These are phyloP conservation scores for Smittium culicis DNA, from an alignment of 371 early-diverging fungal genomes.

Conservation along the genomic window DNA sequence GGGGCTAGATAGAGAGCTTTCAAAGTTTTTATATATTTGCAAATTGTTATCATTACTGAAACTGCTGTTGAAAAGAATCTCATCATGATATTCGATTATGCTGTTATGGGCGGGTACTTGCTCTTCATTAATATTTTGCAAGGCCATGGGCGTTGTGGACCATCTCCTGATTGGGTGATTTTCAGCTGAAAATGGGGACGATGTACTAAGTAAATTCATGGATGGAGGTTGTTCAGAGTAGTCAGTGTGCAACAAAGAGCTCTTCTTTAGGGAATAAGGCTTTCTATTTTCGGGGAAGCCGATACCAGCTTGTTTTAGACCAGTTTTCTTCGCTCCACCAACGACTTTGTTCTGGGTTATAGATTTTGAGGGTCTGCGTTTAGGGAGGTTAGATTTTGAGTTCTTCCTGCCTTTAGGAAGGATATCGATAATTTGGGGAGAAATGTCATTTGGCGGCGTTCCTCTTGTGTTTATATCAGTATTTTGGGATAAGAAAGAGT, in stretches of 20 bases:
- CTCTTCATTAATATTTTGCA: background rate
- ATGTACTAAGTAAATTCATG: background rate
- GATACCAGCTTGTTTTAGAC: background rate
- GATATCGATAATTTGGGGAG: background rate
- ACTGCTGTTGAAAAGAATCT: background rate
- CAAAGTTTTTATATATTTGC: background rate
- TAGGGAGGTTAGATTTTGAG: background rate
- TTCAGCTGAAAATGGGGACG: background rate
- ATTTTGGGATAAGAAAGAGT: background rate
- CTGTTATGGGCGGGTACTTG: background rate
- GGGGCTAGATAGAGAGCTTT: background rate
- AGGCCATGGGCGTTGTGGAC: background rate
- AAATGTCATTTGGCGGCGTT: background rate
- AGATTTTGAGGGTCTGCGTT: background rate
- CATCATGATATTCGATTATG: background rate
- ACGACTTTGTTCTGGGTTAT: background rate
- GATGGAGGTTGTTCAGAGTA: background rate
- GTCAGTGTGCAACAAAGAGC: background rate
- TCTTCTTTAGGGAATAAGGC: background rate
- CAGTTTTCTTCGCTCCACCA: background rate
- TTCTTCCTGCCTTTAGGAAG: background rate
- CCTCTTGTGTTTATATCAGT: background rate
- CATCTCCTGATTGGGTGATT: background rate
- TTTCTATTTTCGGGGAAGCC: background rate
- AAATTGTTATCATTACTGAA: background rate